Base-by-base conservation (phyloP, 2,329 filamentous ascomycete species). In the Rhinocladiella similis region DNA sequence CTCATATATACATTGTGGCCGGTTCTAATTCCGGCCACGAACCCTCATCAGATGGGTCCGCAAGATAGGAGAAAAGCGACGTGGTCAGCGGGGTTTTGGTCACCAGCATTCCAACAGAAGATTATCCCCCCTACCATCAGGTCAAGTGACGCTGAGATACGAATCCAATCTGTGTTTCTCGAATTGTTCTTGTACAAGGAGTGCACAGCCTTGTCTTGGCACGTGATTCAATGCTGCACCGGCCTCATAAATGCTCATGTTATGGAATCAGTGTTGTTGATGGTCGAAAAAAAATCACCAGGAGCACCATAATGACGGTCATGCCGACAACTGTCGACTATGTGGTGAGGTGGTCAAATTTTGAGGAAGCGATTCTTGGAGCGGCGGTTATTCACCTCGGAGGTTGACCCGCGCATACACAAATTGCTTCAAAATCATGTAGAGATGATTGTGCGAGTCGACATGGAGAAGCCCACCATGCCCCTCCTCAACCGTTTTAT, bases 1-100 rank as follows among this genome's bases (percentile, higher is more conserved):
- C 50, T 46, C 57, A 62, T 65, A 63, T 64, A 59, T 60, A 47
- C 47, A 47, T 41, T 36, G 35, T 60, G 63, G 63, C 63, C 63
- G 63, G 63, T 57, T 51, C 54, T 56, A 58, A 60, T 59, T 60
- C 63, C 61, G 63, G 62, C 63, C 62, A 56, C 49, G 48, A 54
- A 53, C 51, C 54, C 56, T 38, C 48, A 20, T 43, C 39, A 45
- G 22, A 45, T 33, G 39, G 36, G 53, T 36, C 22, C n/a, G 16
- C 10, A 45, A 43, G 60, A 61, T 63, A 65, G 63, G 63, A 65
- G 63, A 65, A 65, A 62, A 53, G 59, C 63, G 60, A 50, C 50
- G 1, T 5, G 18, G 19, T 27, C 14, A 16, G 43, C 20, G 13
- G 19, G 20, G 25, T 33, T 20, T 29, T 27, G 3, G 10, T 25